Conservation (phyloP, 371 early-diverging fungal species). For the Mucor racemosus region DNA sequence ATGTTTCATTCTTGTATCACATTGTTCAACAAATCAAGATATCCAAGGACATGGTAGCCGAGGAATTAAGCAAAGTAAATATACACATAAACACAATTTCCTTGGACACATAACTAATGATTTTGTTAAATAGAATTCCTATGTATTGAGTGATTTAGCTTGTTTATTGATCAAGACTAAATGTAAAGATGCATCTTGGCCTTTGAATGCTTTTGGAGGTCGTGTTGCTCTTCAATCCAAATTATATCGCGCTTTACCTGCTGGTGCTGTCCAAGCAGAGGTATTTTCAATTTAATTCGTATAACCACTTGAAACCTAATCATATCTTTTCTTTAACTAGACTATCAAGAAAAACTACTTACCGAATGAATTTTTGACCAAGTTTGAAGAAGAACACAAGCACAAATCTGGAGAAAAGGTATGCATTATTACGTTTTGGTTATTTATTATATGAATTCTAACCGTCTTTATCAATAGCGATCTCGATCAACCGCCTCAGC, state of each 20-base stretch:
- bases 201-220: conserved; percentile 70
- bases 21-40: conserved; percentile 81
- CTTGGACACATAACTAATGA: neutral
- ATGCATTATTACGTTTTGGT: neutral
- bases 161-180: conserved; percentile 78
- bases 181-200: conserved; percentile 72
- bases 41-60: conserved; percentile 61
- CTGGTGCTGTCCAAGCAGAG: conserved; percentile 46
- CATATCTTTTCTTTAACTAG: conserved; percentile 15
- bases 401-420: conserved; percentile 29
- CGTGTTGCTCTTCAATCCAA: conserved; percentile 65
- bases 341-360: conserved; percentile 51
- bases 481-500: neutral
- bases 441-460: neutral
- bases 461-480: neutral
- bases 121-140: conserved; percentile 62
- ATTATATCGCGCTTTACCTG: conserved; percentile 54
- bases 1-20: conserved; percentile 83
- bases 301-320: neutral
- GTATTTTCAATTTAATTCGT: conserved; percentile 26
- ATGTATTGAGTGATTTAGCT: conserved; percentile 82
- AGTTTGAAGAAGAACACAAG: conserved; percentile 21
- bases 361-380: conserved; percentile 30
- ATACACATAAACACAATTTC: neutral
- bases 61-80: conserved; percentile 56